Evolutionary conservation across 495 filamentous ascomycete species (phyloP), one percentile per base, ranked within the genome.

Genomic region (Penicillium manginii): DNA sequence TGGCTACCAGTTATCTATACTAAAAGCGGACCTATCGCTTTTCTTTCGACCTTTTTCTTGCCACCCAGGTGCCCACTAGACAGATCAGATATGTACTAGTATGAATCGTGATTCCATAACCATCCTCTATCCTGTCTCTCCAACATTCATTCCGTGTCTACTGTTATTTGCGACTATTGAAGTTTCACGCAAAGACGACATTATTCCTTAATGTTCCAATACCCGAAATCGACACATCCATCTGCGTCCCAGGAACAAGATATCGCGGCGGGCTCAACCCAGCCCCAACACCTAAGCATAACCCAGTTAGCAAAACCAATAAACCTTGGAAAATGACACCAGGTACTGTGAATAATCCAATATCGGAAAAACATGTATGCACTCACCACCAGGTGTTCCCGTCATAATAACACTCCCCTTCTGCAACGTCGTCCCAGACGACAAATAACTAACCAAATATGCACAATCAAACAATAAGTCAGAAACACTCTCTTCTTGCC

Each of bases 391-490:
- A 2, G 74, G 74, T 65, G 89, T 92, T 54, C 89, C 89, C 18
- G 89, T 91, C 65, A 90, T 91, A 52, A 91, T 88, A 45, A 91
- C 52, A 71, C 90, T 87, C 0, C 90, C 90, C n/a, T 86, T 86
- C 51, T 89, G 66, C 48, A 91, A 65, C 8, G 89, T 91, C 35
- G 87, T 89, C 29, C 88, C 88, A 65, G 83, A 85, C 59, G 83
- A 86, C 31, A 92, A 67, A 63, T 89, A 88, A 0, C 82, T 73
- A 56, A 92, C 84, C 11, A 86, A 86, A 69, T 87, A 78, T 46
- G 76, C 81, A 31, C 91, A 83, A 50, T 81, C 78, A 73, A 91
- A 92, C 48, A 91, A 84, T 82, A 90, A 83, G 68, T 91, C 89
- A 10, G 70, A 67, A 9, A 88, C 90, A 49, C 68, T 78, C 32